A percentile compares a stretch with the other conserved stretches of the same genome.
Conservation (phyloP, 345 rosid genomes). For the Eucalyptus virginea region DNA sequence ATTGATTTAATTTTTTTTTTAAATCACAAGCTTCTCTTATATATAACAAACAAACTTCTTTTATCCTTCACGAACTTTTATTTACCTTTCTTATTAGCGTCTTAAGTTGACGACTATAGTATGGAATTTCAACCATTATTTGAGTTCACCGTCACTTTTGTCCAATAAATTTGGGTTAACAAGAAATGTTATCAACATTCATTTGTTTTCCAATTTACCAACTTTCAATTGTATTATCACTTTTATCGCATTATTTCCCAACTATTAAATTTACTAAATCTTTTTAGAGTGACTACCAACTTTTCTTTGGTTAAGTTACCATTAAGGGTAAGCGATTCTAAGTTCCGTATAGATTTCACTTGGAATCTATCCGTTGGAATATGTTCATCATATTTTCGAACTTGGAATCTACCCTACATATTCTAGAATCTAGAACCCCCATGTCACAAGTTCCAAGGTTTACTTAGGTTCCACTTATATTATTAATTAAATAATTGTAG, state of each 20-base stretch:
- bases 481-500: too few species aligned
- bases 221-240: not conserved
- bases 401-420: rapidly evolving
- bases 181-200: not conserved
- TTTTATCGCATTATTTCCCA: not conserved
- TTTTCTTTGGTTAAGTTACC: not conserved
- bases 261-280: not conserved
- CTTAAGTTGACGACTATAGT: not conserved
- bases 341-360: rapidly evolving
- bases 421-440: rapidly evolving
- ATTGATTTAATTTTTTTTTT: not conserved
- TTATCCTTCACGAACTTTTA: not conserved
- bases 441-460: rapidly evolving
- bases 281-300: not conserved
- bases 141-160: not conserved
- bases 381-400: too few species aligned
- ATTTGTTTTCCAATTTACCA: not conserved
- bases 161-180: not conserved
- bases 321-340: rapidly evolving
- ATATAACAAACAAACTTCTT: not conserved
- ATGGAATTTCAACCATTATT: not conserved
- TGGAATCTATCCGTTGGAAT: rapidly evolving
- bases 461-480: too few species aligned
- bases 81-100: not conserved
- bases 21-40: not conserved